Evolutionary conservation across 1,284 basidiomycete genomes (phyloP), one percentile per base, ranked within the genome.

Genomic region (Papiliotrema fonsecae): DNA sequence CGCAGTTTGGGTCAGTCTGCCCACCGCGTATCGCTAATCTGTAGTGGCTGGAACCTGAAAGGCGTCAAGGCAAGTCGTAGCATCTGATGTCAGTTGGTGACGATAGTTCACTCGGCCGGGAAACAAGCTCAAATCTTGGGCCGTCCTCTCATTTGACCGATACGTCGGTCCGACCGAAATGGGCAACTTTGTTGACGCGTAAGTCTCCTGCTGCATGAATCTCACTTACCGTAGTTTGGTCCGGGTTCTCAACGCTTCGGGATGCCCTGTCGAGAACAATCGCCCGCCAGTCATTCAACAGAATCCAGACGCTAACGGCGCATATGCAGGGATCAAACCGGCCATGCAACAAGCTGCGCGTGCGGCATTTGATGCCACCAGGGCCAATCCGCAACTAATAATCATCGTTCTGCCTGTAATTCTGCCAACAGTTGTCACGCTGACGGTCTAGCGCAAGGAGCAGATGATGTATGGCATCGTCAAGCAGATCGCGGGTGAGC

Each of bases 101-200:
- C n/a, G n/a, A 19, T 52, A 69, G 59, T 75, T 75, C 59, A 56
- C 62, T 35, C 58, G 62, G 28, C 54, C 67, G 11, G 64, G 64
- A 13, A 52, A 56, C n/a, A 59, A 68, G 10, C 63, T 76, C 40
- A 61, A 67, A 54, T 65, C 66, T 6, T 76, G 74, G 74, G 54
- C 65, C 1, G 59, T 75, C 28, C 52, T 72, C 37, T 62, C 58
- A 7, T 68, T 70, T 42, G 70, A 71, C 42, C 24, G 49, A 7
- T 31, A 46, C 40, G 51, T 60, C 41, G 50, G 42, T 9, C 31
- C 32, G 0, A 45, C 21, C 2, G 55, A 51, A 18, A 53, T 69
- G 49, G 41, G 62, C 44, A 48, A 44, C 21, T 69, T 74, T 52
- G 54, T 66, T 28, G 38, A 21, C 16, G 52, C 49, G 58, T 58